Conservation (phyloP, 192 early-diverging fungal genomes). For the Backusella tuberculispora region DNA sequence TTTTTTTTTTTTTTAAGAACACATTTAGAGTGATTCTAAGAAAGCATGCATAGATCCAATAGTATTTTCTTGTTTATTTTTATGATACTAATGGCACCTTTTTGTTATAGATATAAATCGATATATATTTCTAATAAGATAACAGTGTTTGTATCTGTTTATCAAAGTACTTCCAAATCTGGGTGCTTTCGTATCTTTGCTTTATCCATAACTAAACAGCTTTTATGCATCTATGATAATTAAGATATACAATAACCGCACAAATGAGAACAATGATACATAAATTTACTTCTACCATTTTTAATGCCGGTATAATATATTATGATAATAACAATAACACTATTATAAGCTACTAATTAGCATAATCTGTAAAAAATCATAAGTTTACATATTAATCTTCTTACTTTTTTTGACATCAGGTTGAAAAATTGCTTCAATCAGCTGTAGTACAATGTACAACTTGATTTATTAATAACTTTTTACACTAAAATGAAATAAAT, state of each 20-base stretch:
- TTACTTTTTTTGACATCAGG: conserved; percentile 1
- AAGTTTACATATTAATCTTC: not conserved
- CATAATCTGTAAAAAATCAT: not conserved
- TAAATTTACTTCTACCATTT: not conserved
- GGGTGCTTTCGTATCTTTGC: not conserved
- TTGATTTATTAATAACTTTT: not conserved
- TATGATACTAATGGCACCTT: not conserved
- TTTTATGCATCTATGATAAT: not conserved
- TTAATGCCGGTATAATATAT: not conserved
- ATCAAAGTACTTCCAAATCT: not conserved
- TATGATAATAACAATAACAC: not conserved
- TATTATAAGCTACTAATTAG: not conserved
- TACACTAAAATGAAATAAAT: conserved; percentile 3
- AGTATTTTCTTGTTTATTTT: not conserved
- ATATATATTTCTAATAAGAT: not conserved
- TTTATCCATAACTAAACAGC: not conserved
- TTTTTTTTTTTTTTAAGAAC: not conserved
- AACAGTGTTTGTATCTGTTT: not conserved
- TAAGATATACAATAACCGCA: not conserved
- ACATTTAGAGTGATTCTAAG: not conserved
- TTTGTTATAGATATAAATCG: too few species aligned
- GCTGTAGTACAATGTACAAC: not conserved
- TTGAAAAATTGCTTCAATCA: not conserved
- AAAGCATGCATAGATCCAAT: not conserved
- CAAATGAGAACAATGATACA: not conserved